Evolutionary conservation across 305 asterid genomes (phyloP).

Genomic region (Solanum hybrid): DNA sequence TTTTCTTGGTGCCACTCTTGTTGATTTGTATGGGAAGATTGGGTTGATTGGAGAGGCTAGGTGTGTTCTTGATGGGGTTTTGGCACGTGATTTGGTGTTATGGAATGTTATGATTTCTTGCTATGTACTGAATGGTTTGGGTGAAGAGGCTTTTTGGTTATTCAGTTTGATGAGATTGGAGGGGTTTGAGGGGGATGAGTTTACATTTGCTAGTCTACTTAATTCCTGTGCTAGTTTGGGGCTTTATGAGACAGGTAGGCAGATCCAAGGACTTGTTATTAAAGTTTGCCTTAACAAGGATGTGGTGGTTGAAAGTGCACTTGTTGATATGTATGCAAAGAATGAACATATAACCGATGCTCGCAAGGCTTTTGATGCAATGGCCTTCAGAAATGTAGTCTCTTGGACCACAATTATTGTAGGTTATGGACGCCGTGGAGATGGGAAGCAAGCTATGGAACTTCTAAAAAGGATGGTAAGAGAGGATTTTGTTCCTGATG

Average conservation of each 20-base stretch:
- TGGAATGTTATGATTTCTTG: conserved; percentile 32
- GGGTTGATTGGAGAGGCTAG: conserved; percentile 24
- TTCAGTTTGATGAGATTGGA: conserved; percentile 18
- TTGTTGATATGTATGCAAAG: conserved; percentile 34
- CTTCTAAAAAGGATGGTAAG: conserved; percentile 23
- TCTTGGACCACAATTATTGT: conserved; percentile 33
- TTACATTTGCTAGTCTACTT: conserved; percentile 24
- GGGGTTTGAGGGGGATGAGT: conserved; percentile 25
- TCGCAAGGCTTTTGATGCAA: conserved; percentile 19
- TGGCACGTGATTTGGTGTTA: conserved; percentile 19
- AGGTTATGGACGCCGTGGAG: conserved; percentile 26
- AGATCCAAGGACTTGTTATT: conserved; percentile 19
- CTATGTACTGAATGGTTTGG: conserved; percentile 13
- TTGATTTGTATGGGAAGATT: conserved; percentile 26
- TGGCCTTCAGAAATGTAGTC: conserved; percentile 24
- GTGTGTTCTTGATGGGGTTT: conserved; percentile 16
- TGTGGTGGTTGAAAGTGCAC: conserved; percentile 23
- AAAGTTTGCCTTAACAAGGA: conserved; percentile 14
- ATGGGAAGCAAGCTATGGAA: conserved; percentile 18
- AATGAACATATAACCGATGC: conserved; percentile 13
- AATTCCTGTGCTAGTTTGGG: conserved; percentile 19
- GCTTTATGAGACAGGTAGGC: conserved; percentile 14
- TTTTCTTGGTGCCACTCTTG: conserved; percentile 17
- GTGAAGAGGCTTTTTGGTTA: conserved; percentile 15
- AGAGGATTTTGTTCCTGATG: conserved; percentile 24